Conservation (phyloP, 345 rosid genomes). For the Populus euphratica region DNA sequence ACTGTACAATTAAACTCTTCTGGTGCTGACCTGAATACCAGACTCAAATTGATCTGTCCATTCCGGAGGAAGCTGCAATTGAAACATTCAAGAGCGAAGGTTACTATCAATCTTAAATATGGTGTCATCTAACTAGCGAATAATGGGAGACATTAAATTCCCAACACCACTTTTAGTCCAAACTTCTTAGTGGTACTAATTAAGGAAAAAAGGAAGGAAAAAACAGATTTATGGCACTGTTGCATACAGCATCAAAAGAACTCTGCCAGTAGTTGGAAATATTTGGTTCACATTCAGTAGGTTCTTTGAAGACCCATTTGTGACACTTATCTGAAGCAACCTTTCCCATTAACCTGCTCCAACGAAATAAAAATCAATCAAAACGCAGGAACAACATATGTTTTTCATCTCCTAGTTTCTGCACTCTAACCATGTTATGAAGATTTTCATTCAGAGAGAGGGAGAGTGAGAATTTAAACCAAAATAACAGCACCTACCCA, state of each 20-base stretch:
- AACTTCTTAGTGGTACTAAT: neutral
- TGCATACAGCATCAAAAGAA: conserved; percentile 94
- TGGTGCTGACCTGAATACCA: conserved; percentile 77
- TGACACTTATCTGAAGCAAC: conserved; percentile 99
- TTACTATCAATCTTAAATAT: conserved; percentile 28
- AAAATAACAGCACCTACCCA: conserved; percentile 73
- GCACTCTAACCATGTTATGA: neutral
- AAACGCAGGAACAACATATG: neutral
- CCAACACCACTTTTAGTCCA: neutral
- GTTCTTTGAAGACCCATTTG: conserved; percentile 99
- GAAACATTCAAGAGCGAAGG: conserved; percentile 23
- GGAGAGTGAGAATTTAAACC: neutral
- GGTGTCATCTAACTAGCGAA: conserved; percentile 26
- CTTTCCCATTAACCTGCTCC: conserved; percentile 91
- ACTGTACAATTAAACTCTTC: neutral
- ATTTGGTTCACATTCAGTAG: conserved; percentile 90
- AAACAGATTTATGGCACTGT: neutral
- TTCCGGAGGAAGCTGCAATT: conserved; percentile 89
- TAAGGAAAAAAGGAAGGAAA: neutral
- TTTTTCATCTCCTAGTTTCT: neutral
- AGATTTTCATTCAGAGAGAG: neutral
- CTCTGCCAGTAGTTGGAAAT: conserved; percentile 98
- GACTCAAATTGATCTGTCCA: conserved; percentile 99
- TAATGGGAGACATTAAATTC: conserved; percentile 8
- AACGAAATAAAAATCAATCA: conserved; percentile 11